Percentiles rank a stretch among this genome's conserved stretches.
Evolutionary conservation across 192 early-diverging fungal genomes (phyloP).

Genomic region (Coemansia sp.): DNA sequence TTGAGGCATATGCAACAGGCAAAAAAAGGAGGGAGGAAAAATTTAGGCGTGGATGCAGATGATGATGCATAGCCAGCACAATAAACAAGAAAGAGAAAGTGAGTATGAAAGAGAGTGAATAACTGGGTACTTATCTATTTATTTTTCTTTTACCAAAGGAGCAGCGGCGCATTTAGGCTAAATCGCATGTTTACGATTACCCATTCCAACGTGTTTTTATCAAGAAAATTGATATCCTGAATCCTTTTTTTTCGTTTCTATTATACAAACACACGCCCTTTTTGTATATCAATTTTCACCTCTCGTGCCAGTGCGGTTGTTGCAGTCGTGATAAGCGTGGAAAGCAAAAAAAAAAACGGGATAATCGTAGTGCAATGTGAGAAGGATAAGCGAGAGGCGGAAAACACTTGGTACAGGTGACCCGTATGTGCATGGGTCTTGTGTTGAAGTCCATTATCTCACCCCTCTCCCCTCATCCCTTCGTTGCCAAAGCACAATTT

Average conservation of each 20-base stretch:
- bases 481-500: no score
- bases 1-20: background rate
- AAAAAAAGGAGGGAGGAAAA: background rate
- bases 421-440: background rate
- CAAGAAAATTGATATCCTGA: background rate
- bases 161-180: conserved; percentile 4
- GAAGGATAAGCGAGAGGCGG: background rate
- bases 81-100: background rate
- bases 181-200: background rate
- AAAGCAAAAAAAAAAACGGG: no score
- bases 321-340: background rate
- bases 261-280: no score
- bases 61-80: background rate
- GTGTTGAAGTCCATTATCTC: no score
- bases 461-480: no score
- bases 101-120: background rate
- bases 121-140: no score
- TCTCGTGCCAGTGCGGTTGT: background rate
- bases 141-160: no score
- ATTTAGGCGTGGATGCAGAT: background rate
- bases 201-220: background rate
- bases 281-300: background rate
- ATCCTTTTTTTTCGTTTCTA: background rate
- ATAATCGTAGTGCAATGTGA: background rate
- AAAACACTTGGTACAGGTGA: background rate